Evolutionary conservation across 768 basidiomycete genomes (phyloP).

Genomic region (Russula virescens): DNA sequence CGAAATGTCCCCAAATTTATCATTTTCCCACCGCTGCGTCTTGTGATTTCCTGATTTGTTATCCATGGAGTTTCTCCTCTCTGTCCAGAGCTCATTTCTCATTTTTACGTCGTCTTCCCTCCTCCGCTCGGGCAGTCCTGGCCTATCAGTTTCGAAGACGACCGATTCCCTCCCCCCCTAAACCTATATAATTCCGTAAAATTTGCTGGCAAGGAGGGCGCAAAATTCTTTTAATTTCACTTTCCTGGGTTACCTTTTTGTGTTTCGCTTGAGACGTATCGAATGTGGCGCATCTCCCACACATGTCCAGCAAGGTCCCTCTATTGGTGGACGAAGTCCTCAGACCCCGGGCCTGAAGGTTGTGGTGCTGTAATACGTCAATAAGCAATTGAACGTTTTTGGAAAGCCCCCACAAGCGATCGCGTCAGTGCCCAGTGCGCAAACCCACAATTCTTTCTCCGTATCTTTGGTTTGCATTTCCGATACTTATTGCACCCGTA

Average conservation of each 20-base stretch:
- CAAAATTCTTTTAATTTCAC: background rate
- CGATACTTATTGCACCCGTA: background rate
- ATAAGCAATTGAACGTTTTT: background rate
- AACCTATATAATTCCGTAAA: background rate
- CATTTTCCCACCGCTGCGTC: background rate
- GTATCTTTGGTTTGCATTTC: background rate
- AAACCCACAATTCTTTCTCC: background rate
- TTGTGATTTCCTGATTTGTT: background rate
- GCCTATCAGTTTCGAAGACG: background rate
- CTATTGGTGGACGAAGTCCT: background rate
- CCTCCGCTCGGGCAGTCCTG: too few species aligned
- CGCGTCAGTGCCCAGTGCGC: background rate
- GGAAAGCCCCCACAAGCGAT: background rate
- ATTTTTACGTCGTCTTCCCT: too few species aligned
- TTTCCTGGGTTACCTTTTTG: background rate
- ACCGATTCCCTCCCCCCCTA: background rate
- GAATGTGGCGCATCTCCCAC: slow-evolving; percentile 8
- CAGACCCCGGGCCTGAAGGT: too few species aligned
- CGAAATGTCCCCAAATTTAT: background rate
- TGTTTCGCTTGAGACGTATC: slow-evolving; percentile 4
- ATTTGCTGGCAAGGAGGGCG: background rate
- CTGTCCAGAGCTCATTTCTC: background rate
- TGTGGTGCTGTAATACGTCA: background rate
- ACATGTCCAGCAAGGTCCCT: background rate
- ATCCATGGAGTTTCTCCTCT: background rate